These are phyloP conservation scores for Mucor circinelloides DNA, from an alignment of 371 early-diverging fungal genomes.

Conservation along the genomic window DNA sequence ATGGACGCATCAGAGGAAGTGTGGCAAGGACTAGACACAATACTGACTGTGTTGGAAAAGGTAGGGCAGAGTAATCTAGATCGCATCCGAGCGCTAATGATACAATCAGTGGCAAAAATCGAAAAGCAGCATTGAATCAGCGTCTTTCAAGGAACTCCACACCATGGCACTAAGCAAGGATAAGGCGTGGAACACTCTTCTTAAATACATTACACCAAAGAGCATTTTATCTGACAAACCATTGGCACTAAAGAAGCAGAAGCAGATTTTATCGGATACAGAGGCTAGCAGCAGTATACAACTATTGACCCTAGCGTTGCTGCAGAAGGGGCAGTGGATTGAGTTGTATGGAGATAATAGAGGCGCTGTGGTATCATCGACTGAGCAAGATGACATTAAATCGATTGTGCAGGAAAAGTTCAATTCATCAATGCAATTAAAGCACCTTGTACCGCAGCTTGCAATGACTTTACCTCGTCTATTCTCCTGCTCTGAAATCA, in stretches of 20 bases:
- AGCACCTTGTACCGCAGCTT: not conserved
- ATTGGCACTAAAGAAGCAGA: not conserved
- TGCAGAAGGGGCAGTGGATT: constrained; percentile 10
- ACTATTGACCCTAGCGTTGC: not conserved
- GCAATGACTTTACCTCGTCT: not conserved
- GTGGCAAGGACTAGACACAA: not conserved
- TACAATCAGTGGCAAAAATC: constrained; percentile 2
- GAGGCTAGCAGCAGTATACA: not conserved
- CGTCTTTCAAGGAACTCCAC: not conserved
- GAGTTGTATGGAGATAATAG: not conserved
- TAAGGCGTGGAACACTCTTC: not conserved
- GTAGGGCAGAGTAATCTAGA: not conserved
- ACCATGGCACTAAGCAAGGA: not conserved
- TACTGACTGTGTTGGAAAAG: not conserved
- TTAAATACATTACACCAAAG: constrained; percentile 8
- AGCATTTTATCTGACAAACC: constrained; percentile 4
- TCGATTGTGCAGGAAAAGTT: not conserved
- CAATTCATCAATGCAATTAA: not conserved
- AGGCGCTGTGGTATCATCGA: not conserved
- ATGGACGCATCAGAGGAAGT: not conserved
- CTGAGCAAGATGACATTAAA: constrained; percentile 8
- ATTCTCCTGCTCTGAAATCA: not conserved
- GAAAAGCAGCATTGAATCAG: not conserved
- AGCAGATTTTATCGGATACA: not conserved
- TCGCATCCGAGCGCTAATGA: not conserved